phyloP scores from a whole-genome alignment of 176 grass and related monocot species.

The Avena eriantha region DNA sequence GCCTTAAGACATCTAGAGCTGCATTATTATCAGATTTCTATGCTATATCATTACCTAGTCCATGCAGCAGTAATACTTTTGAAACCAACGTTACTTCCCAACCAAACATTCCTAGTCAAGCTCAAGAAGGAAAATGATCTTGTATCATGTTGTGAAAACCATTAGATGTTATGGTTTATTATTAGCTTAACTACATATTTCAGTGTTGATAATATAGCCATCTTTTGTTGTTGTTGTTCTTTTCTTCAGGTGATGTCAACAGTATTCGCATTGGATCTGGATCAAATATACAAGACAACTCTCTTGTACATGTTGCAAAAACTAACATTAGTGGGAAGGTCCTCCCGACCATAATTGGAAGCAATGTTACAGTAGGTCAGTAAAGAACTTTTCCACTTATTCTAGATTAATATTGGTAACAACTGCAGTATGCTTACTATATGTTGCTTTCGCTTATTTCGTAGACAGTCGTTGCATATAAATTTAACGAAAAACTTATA shows the following conservation, averaged over 20 bases:
- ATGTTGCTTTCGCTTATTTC: neutral
- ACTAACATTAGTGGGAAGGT: conserved; percentile 76
- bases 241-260: conserved; percentile 93
- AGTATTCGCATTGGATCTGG: conserved; percentile 89
- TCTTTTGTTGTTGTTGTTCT: conserved; percentile 11
- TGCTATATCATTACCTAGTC: conserved; percentile 9
- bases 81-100: neutral
- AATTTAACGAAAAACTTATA: neutral
- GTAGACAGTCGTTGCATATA: neutral
- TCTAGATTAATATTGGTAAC: conserved; percentile 28
- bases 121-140: neutral
- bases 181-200: neutral
- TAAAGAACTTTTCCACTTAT: conserved; percentile 22
- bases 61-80: neutral
- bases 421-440: conserved; percentile 15
- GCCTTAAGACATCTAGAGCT: neutral
- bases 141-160: neutral
- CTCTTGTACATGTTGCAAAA: conserved; percentile 90
- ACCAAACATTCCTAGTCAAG: conserved; percentile 10
- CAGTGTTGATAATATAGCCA: neutral
- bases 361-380: conserved; percentile 87
- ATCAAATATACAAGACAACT: conserved; percentile 97
- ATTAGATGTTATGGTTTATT: conserved; percentile 11
- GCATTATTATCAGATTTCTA: conserved; percentile 3
- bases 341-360: conserved; percentile 87